Percentiles rank a stretch among this genome's conserved stretches.
Conservation (phyloP, 148 eudicot genomes). For the Chenopodium berlandieri region DNA sequence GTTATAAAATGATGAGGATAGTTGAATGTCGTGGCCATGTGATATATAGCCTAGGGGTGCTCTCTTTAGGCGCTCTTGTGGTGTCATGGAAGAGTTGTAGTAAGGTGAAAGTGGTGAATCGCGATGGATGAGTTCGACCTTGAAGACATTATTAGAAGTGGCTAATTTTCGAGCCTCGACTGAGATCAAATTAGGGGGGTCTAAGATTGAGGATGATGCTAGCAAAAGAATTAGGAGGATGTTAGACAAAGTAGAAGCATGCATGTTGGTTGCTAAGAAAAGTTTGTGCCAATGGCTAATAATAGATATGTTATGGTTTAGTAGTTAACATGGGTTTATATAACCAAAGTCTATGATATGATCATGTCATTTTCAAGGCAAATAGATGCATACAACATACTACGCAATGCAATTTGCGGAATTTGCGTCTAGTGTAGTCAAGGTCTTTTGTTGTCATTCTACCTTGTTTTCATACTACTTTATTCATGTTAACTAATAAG, state of each 20-base stretch:
- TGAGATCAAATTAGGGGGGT: neutral
- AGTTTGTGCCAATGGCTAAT: too few species aligned
- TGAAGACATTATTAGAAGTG: conserved; percentile 7
- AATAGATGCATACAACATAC: too few species aligned
- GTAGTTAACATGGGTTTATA: too few species aligned
- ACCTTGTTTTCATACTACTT: too few species aligned
- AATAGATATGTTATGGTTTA: too few species aligned
- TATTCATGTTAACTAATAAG: too few species aligned
- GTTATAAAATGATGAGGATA: neutral
- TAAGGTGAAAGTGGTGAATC: conserved; percentile 41
- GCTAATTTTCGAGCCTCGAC: neutral
- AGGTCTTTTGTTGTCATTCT: too few species aligned
- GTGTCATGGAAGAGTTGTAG: conserved; percentile 32
- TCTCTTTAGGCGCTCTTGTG: conserved; percentile 22
- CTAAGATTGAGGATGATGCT: neutral
- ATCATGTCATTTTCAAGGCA: too few species aligned
- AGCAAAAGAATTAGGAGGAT: neutral
- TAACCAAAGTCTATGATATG: too few species aligned
- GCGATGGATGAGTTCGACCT: conserved; percentile 35
- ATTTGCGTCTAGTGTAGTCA: too few species aligned
- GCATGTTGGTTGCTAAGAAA: neutral
- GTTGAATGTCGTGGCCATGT: neutral
- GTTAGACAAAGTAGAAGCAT: neutral
- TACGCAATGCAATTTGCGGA: too few species aligned
- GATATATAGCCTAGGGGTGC: neutral